Evolutionary conservation across 2,329 filamentous ascomycete species (phyloP).

Genomic region (Ambrosiella cleistominuta): DNA sequence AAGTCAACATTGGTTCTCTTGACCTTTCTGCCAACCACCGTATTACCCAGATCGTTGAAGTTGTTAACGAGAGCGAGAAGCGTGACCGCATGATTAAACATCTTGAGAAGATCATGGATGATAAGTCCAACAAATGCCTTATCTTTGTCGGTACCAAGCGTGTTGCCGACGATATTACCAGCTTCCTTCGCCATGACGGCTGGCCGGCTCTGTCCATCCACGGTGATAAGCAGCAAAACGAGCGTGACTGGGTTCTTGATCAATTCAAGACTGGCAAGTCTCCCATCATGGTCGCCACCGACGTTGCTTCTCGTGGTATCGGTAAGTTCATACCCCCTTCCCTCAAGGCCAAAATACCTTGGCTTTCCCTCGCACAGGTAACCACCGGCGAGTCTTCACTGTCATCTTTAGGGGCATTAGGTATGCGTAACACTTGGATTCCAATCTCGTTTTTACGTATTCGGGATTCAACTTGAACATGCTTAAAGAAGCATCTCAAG

Average conservation of each 20-base stretch:
- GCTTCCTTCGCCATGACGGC: conserved; percentile 91
- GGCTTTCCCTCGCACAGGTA: conserved; percentile 37
- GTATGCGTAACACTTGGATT: conserved; percentile 62
- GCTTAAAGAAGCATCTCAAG: conserved; percentile 49
- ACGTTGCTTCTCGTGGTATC: conserved; percentile 99
- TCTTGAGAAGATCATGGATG: conserved; percentile 93
- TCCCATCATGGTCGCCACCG: conserved; percentile 99
- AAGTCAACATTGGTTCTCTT: conserved; percentile 96
- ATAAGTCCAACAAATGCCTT: conserved; percentile 85
- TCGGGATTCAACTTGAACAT: conserved; percentile 7
- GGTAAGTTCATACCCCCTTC: conserved; percentile 63
- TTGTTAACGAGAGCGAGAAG: conserved; percentile 93
- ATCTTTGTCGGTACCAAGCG: conserved; percentile 91
- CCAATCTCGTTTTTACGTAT: background rate
- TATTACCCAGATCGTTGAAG: conserved; percentile 94
- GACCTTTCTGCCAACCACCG: conserved; percentile 93
- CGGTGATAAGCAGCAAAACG: conserved; percentile 98
- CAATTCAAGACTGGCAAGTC: conserved; percentile 99
- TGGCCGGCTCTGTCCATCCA: conserved; percentile 97
- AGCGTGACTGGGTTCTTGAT: conserved; percentile 98
- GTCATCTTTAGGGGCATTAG: conserved; percentile 75
- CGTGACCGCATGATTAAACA: conserved; percentile 95
- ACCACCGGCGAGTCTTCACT: conserved; percentile 61
- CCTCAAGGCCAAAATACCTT: conserved; percentile 15
- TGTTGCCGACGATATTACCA: conserved; percentile 92